Evolutionary conservation across 306 rosid genomes (phyloP).

Genomic region (Ceratonia siliqua): DNA sequence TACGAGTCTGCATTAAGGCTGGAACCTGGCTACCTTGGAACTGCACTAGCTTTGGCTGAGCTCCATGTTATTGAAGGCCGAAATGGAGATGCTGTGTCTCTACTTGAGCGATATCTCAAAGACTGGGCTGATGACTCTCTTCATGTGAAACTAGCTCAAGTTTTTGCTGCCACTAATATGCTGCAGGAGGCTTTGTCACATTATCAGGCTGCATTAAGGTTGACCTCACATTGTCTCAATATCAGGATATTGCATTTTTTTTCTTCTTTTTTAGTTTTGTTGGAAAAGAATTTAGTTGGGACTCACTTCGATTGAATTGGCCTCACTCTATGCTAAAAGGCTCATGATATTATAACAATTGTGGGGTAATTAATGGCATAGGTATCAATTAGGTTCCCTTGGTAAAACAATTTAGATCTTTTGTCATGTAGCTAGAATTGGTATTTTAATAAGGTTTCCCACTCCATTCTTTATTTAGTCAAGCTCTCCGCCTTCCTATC

Average conservation of each 20-base stretch:
- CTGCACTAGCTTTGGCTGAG: slow-evolving; percentile 98
- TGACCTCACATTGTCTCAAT: slow-evolving; percentile 27
- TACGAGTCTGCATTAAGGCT: slow-evolving; percentile 99
- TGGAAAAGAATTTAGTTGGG: not conserved
- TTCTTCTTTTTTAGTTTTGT: not conserved
- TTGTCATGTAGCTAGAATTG: not conserved
- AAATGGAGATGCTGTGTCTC: slow-evolving; percentile 86
- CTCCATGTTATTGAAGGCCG: slow-evolving; percentile 97
- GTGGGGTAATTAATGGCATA: not conserved
- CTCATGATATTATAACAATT: not conserved
- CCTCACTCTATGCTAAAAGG: not conserved
- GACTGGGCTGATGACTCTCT: slow-evolving; percentile 99
- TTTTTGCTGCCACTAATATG: slow-evolving; percentile 92
- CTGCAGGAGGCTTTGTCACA: slow-evolving; percentile 92
- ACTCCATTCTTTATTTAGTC: not conserved
- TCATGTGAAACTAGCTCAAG: slow-evolving; percentile 97
- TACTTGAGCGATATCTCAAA: slow-evolving; percentile 92
- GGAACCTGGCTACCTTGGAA: slow-evolving; percentile 98
- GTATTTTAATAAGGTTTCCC: not conserved
- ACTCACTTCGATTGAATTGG: slow-evolving; percentile 10
- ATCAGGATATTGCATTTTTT: slow-evolving; percentile 19
- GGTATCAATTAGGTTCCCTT: not conserved
- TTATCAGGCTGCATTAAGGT: slow-evolving; percentile 98
- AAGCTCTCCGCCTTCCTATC: not conserved
- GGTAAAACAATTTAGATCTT: not conserved